A percentile compares a stretch with the other conserved stretches of the same genome.
Evolutionary conservation across 2,329 filamentous ascomycete species (phyloP).

Genomic region (Exophiala alcalophila): DNA sequence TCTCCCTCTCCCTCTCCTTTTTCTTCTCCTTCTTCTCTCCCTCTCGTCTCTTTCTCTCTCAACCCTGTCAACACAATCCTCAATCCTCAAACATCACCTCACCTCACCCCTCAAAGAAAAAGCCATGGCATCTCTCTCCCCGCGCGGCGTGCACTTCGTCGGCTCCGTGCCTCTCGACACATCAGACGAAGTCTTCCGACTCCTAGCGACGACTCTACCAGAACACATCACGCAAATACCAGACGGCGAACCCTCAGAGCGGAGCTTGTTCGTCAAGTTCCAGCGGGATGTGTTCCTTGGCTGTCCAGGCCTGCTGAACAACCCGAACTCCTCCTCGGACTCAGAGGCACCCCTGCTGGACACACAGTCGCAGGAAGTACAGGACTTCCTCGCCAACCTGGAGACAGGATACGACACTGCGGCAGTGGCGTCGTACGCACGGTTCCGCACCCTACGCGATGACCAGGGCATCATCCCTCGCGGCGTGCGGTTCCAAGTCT

Average conservation of each 20-base stretch:
- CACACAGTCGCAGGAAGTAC: background rate
- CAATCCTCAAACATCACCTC: too few species aligned
- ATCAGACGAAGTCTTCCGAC: slow-evolving; percentile 36
- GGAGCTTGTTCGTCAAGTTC: slow-evolving; percentile 37
- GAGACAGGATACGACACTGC: slow-evolving; percentile 32
- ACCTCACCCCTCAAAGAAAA: too few species aligned
- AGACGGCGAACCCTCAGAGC: slow-evolving; percentile 42
- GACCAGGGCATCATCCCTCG: slow-evolving; percentile 28
- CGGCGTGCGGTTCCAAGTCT: slow-evolving; percentile 36
- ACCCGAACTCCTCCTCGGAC: slow-evolving; percentile 15
- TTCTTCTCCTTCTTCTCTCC: too few species aligned
- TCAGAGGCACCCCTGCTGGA: slow-evolving; percentile 12
- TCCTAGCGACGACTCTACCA: slow-evolving; percentile 33
- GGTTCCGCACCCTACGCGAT: slow-evolving; percentile 29
- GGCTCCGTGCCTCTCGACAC: slow-evolving; percentile 40
- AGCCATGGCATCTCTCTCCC: too few species aligned
- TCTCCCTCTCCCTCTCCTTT: too few species aligned
- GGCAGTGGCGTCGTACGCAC: slow-evolving; percentile 33
- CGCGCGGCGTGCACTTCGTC: slow-evolving; percentile 31
- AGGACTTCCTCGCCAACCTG: background rate
- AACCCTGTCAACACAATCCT: too few species aligned
- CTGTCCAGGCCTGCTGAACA: slow-evolving; percentile 12
- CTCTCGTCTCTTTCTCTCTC: too few species aligned
- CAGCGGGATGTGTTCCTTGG: slow-evolving; percentile 35
- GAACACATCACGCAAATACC: slow-evolving; percentile 39